Conservation (phyloP, 2,329 filamentous ascomycete species). For the Gremmenia infestans region DNA sequence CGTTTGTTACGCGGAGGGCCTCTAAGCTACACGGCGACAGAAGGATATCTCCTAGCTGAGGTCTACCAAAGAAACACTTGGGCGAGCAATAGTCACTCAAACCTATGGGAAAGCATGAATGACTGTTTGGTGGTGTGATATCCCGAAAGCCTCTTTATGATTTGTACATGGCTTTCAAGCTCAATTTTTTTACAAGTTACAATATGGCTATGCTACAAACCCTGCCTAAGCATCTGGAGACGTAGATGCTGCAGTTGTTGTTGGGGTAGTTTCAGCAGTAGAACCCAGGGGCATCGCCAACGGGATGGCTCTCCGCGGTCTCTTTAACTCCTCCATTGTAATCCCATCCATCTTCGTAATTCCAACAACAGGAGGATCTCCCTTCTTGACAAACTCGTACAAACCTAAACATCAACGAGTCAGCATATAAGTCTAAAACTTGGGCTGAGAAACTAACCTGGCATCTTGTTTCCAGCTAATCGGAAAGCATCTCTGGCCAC, state of each 20-base stretch:
- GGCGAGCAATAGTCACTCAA: too few relatives aligned
- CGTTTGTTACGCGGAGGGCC: too few relatives aligned
- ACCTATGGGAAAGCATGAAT: too few relatives aligned
- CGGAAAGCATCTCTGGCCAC: slow-evolving; percentile 90
- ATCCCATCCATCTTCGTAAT: slow-evolving; percentile 83
- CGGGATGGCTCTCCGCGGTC: slow-evolving; percentile 55
- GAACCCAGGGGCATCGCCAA: slow-evolving; percentile 19
- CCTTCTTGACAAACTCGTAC: slow-evolving; percentile 93
- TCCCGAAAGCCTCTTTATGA: too few relatives aligned
- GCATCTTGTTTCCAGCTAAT: slow-evolving; percentile 89
- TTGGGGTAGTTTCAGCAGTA: slow-evolving; percentile 13
- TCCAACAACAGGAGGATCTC: slow-evolving; percentile 83
- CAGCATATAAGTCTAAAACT: slow-evolving; percentile 14
- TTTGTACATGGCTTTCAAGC: neutral
- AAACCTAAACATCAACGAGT: slow-evolving; percentile 46
- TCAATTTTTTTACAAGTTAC: neutral
- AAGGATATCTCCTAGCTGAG: too few relatives aligned
- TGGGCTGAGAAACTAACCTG: slow-evolving; percentile 53
- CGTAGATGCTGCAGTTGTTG: slow-evolving; percentile 22
- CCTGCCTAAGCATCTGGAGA: slow-evolving; percentile 23
- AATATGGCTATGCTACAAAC: neutral
- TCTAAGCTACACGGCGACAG: too few relatives aligned
- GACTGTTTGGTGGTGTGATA: too few relatives aligned
- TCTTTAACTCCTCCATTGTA: slow-evolving; percentile 78
- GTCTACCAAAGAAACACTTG: too few relatives aligned